Evolutionary conservation across 2,329 filamentous ascomycete genomes (phyloP).

Genomic region (Sarocladiaceae sp.): DNA sequence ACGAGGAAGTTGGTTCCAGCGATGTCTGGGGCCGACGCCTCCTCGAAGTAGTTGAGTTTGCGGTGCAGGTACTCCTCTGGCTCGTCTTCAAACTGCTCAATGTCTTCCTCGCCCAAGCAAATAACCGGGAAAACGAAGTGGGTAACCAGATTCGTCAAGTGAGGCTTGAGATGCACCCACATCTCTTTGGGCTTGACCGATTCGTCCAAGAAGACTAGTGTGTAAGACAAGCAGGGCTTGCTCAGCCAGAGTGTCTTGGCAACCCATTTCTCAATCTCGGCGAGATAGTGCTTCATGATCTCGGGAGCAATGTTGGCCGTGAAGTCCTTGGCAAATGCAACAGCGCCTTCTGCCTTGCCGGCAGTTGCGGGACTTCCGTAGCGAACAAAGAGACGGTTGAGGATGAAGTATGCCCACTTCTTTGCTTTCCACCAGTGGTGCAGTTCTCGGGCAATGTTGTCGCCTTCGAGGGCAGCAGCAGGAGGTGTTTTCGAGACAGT

Average conservation of each 20-base stretch:
- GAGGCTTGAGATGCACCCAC: conserved; percentile 90
- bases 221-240: conserved; percentile 89
- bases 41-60: conserved; percentile 97
- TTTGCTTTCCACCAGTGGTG: conserved; percentile 99
- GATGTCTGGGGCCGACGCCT: conserved; percentile 91
- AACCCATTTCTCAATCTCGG: conserved; percentile 97
- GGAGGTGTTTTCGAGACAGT: conserved; percentile 85
- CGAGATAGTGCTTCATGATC: conserved; percentile 90
- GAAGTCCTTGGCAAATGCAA: conserved; percentile 85
- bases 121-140: conserved; percentile 95
- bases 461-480: conserved; percentile 76
- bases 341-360: conserved; percentile 70
- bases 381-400: conserved; percentile 91
- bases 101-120: conserved; percentile 86
- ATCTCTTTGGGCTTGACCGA: conserved; percentile 96
- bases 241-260: conserved; percentile 92
- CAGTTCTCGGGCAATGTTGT: conserved; percentile 77
- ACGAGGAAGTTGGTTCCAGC: conserved; percentile 96
- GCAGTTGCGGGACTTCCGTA: conserved; percentile 84
- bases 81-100: conserved; percentile 90
- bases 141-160: conserved; percentile 87
- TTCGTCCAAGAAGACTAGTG: conserved; percentile 91
- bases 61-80: conserved; percentile 96
- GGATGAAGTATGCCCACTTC: conserved; percentile 98
- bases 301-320: conserved; percentile 89